Evolutionary conservation across 306 rosid genomes (phyloP).

Genomic region (Acacia acuminata): DNA sequence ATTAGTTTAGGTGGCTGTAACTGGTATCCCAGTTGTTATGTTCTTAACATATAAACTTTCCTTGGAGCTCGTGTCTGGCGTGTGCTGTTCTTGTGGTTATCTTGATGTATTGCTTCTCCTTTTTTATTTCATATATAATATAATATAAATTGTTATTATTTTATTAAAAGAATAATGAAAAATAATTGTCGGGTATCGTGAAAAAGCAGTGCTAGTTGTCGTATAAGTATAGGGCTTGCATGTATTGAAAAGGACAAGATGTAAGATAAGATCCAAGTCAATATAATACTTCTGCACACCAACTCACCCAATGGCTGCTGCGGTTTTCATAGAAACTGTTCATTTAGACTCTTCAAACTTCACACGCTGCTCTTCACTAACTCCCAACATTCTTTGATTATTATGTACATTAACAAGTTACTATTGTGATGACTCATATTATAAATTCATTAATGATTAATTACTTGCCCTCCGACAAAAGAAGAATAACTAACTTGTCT

Average conservation of each 20-base stretch:
- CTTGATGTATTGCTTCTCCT: no score
- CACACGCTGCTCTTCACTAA: not conserved
- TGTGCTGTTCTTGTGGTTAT: no score
- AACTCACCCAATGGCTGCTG: slow-evolving; percentile 3
- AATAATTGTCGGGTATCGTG: not conserved
- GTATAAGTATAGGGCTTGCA: not conserved
- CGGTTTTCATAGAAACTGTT: not conserved
- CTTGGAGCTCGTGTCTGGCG: no score
- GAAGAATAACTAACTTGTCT: not conserved
- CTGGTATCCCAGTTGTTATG: no score
- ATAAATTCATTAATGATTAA: not conserved
- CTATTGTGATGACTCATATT: not conserved
- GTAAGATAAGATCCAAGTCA: not conserved
- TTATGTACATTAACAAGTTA: not conserved
- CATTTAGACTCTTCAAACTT: not conserved
- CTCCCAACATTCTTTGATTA: not conserved
- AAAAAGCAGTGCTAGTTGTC: not conserved
- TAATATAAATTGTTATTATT: no score
- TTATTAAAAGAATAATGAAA: not conserved
- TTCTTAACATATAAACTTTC: no score
- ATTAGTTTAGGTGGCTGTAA: no score
- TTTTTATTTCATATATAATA: no score
- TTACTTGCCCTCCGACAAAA: not conserved
- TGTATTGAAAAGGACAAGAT: not conserved
- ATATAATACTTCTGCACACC: not conserved